Evolutionary conservation across 768 basidiomycete genomes (phyloP), one percentile per base, ranked within the genome.

Genomic region (Auricularia sp.): DNA sequence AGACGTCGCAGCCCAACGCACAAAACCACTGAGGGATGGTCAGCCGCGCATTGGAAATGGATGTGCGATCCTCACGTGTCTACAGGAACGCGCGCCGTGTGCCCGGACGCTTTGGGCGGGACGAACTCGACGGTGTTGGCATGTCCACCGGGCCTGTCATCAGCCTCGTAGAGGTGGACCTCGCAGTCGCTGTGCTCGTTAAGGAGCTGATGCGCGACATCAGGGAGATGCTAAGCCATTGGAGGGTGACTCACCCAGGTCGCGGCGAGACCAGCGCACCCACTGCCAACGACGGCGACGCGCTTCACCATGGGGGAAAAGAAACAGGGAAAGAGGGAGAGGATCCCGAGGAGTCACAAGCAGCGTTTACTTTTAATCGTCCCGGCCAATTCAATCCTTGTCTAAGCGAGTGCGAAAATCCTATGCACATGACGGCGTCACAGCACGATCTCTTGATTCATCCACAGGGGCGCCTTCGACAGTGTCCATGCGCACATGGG

Each of bases 221-320:
- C 14, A 39, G 8, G 33, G 14, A 33, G n/a, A 7, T 34, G 29
- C 21, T 11, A 33, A n/a, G 14, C 1, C 8, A 39, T 7, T 44
- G 35, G 36, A 45, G 33, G 11, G 33, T 61, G 36, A 71, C 80
- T 67, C 64, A 85, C 88, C 88, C 89, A 92, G 10, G 86, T 85
- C 14, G 88, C 86, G 21, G 80, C 86, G 3, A 92, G 80, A n/a
- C 89, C 89, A 39, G 87, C 85, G n/a, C 88, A 84, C 7, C 89
- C 89, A 54, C 87, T 85, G 3, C 89, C 90, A 21, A 92, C 82
- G 35, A 91, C 85, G 2, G 89, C 90, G 56, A 91, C 77, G 56
- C 56, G 56, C 24, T n/a, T 13, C 8, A 29, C 16, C 56, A 59
- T 59, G 5, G 29, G 56, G 47, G 21, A 21, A 51, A 51, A 18